Evolutionary conservation across 2,329 filamentous ascomycete genomes (phyloP), one percentile per base, ranked within the genome.

Genomic region (Cladosporium phlei): DNA sequence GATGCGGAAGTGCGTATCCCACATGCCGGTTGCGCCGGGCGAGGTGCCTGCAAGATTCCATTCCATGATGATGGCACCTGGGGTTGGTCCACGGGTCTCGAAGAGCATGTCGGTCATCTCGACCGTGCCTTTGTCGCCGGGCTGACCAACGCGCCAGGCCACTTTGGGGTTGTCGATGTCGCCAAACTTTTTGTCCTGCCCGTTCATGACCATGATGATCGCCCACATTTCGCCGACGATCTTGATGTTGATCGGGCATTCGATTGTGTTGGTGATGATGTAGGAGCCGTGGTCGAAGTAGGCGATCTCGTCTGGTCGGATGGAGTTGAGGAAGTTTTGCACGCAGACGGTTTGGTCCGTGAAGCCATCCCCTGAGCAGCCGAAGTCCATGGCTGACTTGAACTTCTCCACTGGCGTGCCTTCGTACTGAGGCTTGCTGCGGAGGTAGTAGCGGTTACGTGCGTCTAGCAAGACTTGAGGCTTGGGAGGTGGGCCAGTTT

Each of bases 221-320:
- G 91, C 85, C 87, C 88, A 95, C 63, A 94, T 82, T 69, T 96
- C 89, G 59, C 91, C 91, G 6, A 86, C 87, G 62, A 97, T 90
- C 69, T 83, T 86, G 71, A 91, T 82, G 49, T 66, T 67, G 28
- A 65, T 63, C 6, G 79, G 79, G 2, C 83, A 70, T 45, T 71
- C 73, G 60, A 84, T 67, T 4, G 80, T 83, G 50, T 76, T 69
- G 19, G 72, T 78, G 61, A 84, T 71, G 25, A 81, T 60, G 61
- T 84, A 84, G 19, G 77, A 75, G 48, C 80, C 80, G 55, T 83
- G 78, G 55, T 83, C 79, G 57, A 81, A 81, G 66, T 80, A 82
- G 14, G 83, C 72, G 38, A 83, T 69, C 56, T 82, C 71, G 52
- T 79, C 80, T 3, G 38, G 32, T 14, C 75, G 75, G 34, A 80